Base-by-base conservation (phyloP, 1,284 basidiomycete species). In the Marasmius tenuissimus region DNA sequence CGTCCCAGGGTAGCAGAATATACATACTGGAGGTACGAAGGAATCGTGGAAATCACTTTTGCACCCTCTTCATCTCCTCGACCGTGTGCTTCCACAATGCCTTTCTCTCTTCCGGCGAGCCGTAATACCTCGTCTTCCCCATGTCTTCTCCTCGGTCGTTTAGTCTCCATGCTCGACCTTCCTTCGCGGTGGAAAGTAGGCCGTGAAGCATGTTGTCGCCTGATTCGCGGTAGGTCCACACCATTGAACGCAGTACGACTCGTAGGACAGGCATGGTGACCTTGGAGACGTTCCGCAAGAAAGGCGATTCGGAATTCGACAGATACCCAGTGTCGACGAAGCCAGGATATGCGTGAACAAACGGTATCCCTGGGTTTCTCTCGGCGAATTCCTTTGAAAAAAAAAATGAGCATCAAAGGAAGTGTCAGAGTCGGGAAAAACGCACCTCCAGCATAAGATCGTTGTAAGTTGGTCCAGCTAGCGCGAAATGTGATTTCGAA, bases 361-460 rank as follows among this genome's bases (percentile, higher is more conserved):
- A 62, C n/a, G 61, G 22, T 4, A 62, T 37, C 11, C 45, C 22
- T 2, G 61, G 61, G 53, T 62, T 50, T 22, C 50, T 47, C 11
- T 20, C 8, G 14, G 38, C 18, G 39, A 58, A 52, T 47, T 62
- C 57, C 61, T 62, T 22, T 12, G 6, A 5, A 54, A 22, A 4
- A 22, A n/a, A 58, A 27, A 14, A 18, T 20, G 35, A 35, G 47
- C 14, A 45, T 11, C 16, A 33, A 9, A 10, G 48, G 9, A 38
- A n/a, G 48, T 50, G 20, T 47, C 2, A 6, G 4, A 45, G 37
- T 16, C 20, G 49, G 12, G 45, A 14, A 14, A 14, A 11, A 57
- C 57, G 57, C 22, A 69, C 68, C 61, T 68, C 52, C 52, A 68
- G 60, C 65, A 63, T 63, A 2, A 69, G 48, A 62, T 69, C 68